phyloP scores from a whole-genome alignment of 352 stramenopile species.

The Globisporangium cederbergense region DNA sequence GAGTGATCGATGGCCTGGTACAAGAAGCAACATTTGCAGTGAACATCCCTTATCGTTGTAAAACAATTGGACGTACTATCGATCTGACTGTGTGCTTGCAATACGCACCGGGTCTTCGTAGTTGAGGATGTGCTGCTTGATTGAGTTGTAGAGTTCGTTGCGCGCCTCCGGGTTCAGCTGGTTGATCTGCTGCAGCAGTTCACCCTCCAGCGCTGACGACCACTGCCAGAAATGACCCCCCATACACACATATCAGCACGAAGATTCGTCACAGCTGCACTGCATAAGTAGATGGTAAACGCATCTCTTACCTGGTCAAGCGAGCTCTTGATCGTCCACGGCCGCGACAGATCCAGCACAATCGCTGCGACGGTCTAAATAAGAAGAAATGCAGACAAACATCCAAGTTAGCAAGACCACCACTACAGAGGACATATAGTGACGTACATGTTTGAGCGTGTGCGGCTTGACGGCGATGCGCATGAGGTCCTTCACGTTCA shows the following conservation, averaged over 20 bases:
- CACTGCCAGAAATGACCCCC: slow-evolving; percentile 29
- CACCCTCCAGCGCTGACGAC: slow-evolving; percentile 66
- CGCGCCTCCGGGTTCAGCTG: slow-evolving; percentile 43
- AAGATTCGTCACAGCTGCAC: not conserved
- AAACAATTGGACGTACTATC: too few species aligned
- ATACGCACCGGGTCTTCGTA: slow-evolving; percentile 75
- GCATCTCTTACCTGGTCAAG: slow-evolving; percentile 46
- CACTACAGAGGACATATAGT: not conserved
- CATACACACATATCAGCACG: not conserved
- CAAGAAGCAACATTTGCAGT: not conserved
- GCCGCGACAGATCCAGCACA: slow-evolving; percentile 66
- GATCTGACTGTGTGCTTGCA: too few species aligned
- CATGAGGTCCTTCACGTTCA: slow-evolving; percentile 64
- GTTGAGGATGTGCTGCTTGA: slow-evolving; percentile 70
- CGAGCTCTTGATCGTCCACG: slow-evolving; percentile 80
- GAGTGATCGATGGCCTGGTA: slow-evolving; percentile 56
- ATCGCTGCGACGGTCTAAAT: slow-evolving; percentile 59
- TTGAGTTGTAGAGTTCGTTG: slow-evolving; percentile 50
- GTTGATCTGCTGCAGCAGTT: slow-evolving; percentile 74
- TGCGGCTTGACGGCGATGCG: slow-evolving; percentile 60
- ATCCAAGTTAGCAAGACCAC: not conserved
- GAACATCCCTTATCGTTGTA: too few species aligned
- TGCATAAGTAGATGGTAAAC: not conserved
- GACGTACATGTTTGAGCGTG: slow-evolving; percentile 39
- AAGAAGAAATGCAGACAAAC: not conserved